Evolutionary conservation across 345 rosid genomes (phyloP).

Genomic region (Pistacia integerrima): DNA sequence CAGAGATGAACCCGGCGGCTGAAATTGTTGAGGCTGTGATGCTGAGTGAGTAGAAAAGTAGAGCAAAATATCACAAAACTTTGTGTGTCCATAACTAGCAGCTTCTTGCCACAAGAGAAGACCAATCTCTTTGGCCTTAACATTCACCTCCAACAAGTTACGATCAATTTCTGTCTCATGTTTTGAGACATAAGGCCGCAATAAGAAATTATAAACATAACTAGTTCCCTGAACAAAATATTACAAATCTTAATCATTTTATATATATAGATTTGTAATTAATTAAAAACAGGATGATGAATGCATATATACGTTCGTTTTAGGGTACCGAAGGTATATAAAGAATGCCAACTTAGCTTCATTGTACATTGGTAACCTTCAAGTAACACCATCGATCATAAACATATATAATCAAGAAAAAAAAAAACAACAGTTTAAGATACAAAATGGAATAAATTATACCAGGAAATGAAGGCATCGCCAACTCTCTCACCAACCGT

Average conservation of each 20-base stretch:
- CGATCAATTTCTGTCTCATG: constrained; percentile 72
- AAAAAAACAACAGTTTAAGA: not conserved
- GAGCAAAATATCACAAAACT: constrained; percentile 52
- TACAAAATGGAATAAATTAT: not conserved
- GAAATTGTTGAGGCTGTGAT: constrained; percentile 24
- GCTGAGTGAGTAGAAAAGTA: constrained; percentile 57
- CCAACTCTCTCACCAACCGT: constrained; percentile 73
- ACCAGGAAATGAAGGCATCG: constrained; percentile 77
- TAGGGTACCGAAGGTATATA: constrained; percentile 75
- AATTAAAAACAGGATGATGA: not conserved
- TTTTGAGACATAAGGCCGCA: constrained; percentile 49
- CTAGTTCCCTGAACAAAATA: constrained; percentile 49
- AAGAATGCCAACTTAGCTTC: constrained; percentile 83
- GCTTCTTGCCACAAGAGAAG: constrained; percentile 60
- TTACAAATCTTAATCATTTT: not conserved
- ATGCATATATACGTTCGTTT: constrained; percentile 69
- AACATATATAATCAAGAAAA: not conserved
- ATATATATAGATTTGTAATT: not conserved
- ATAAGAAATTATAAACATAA: constrained; percentile 56
- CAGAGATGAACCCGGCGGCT: not conserved
- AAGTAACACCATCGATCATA: constrained; percentile 16
- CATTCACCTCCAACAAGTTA: constrained; percentile 56
- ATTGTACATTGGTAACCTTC: constrained; percentile 80
- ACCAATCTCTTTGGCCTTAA: constrained; percentile 50
- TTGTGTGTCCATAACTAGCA: constrained; percentile 53